phyloP scores from a whole-genome alignment of 2,329 filamentous ascomycete species.

The Fusarium pseudonygamai region DNA sequence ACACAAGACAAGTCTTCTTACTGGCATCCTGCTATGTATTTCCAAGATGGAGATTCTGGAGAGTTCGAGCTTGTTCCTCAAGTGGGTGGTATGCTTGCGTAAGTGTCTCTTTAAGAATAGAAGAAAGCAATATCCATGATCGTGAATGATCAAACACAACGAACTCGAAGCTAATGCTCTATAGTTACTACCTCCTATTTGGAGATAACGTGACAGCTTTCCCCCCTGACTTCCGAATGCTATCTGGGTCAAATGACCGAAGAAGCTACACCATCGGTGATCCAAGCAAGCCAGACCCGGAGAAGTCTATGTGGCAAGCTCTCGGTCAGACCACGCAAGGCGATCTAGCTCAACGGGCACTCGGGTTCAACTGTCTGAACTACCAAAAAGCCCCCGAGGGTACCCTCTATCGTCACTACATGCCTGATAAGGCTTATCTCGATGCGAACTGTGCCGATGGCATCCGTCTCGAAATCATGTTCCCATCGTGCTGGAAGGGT shows the following conservation, averaged over 20 bases:
- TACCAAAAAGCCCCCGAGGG: slow-evolving; percentile 73
- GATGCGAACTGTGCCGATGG: slow-evolving; percentile 86
- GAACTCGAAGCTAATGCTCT: slow-evolving; percentile 4
- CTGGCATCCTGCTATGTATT: slow-evolving; percentile 85
- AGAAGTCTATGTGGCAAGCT: slow-evolving; percentile 74
- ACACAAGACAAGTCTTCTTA: slow-evolving; percentile 87
- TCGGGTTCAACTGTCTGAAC: slow-evolving; percentile 97
- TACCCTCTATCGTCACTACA: slow-evolving; percentile 81
- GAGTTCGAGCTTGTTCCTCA: slow-evolving; percentile 75
- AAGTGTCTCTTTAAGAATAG: slow-evolving; percentile 52
- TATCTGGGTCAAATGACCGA: slow-evolving; percentile 75
- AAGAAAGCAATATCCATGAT: not conserved
- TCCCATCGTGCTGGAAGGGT: slow-evolving; percentile 90
- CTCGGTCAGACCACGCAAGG: slow-evolving; percentile 72
- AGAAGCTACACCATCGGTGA: slow-evolving; percentile 77
- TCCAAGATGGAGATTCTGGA: slow-evolving; percentile 71
- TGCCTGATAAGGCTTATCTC: slow-evolving; percentile 82
- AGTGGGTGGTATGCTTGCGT: slow-evolving; percentile 86
- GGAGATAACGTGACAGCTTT: slow-evolving; percentile 75
- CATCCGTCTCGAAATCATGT: slow-evolving; percentile 84
- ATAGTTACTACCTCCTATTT: slow-evolving; percentile 85
- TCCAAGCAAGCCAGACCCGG: slow-evolving; percentile 69
- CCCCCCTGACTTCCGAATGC: slow-evolving; percentile 81
- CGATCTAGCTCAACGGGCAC: slow-evolving; percentile 78
- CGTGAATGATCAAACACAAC: not conserved